Percentiles rank a stretch among this genome's conserved stretches.
These are phyloP conservation scores for Aphanomyces invadans DNA, from an alignment of 352 stramenopile genomes.

Conservation along the genomic window DNA sequence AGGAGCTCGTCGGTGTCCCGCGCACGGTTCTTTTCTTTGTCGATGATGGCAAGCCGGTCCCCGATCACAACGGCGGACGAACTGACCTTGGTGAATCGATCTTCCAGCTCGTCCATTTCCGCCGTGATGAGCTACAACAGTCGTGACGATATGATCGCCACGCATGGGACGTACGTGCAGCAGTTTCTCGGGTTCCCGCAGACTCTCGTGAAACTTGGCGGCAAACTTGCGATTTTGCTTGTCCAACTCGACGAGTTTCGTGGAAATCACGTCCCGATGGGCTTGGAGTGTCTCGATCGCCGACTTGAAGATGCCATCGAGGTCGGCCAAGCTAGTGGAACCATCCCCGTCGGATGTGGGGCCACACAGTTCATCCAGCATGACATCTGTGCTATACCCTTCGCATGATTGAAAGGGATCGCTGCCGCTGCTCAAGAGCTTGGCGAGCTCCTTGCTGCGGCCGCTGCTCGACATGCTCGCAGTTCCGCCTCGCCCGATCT, in stretches of 20 bases:
- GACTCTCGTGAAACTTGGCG: conserved; percentile 52
- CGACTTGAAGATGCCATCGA: conserved; percentile 46
- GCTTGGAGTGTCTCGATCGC: conserved; percentile 51
- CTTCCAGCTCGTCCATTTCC: conserved; percentile 76
- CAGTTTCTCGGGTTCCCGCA: conserved; percentile 48
- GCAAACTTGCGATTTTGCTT: conserved; percentile 52
- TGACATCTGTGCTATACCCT: conserved; percentile 53
- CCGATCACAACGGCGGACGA: conserved; percentile 70
- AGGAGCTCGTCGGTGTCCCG: conserved; percentile 73
- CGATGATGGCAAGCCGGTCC: conserved; percentile 51
- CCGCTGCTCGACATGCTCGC: background rate
- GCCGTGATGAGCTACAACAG: conserved; percentile 60
- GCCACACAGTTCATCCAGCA: conserved; percentile 61
- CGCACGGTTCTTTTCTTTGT: conserved; percentile 54
- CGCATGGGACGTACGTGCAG: too few relatives aligned
- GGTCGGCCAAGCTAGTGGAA: conserved; percentile 41
- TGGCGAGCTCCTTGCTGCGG: conserved; percentile 9
- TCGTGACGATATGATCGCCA: too few relatives aligned
- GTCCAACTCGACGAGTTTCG: conserved; percentile 50
- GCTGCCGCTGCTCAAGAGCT: conserved; percentile 13
- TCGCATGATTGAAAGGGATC: background rate
- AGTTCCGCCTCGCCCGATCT: background rate
- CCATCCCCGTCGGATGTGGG: background rate
- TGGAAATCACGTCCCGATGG: conserved; percentile 48
- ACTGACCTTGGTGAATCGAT: conserved; percentile 81